A percentile compares a stretch with the other conserved stretches of the same genome.
These are phyloP conservation scores for Plectosphaerella plurivora DNA, from an alignment of 2,329 filamentous ascomycete species.

Conservation along the genomic window DNA sequence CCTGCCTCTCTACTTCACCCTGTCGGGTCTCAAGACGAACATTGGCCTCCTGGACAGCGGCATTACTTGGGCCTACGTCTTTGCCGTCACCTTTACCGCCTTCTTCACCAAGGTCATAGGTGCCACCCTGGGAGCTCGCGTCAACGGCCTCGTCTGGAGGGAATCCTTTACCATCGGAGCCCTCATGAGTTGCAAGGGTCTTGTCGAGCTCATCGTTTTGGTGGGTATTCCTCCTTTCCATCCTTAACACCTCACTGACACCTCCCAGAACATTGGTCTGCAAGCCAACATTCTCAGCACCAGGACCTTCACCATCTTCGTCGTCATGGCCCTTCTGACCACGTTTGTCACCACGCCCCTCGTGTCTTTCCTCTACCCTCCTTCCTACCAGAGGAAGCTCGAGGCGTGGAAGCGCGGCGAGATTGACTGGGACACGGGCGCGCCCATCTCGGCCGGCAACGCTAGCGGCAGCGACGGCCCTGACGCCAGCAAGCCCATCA, in stretches of 20 bases:
- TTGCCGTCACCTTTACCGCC: slow-evolving; percentile 71
- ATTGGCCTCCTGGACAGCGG: slow-evolving; percentile 71
- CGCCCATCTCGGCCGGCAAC: background rate
- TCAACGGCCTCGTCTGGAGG: slow-evolving; percentile 71
- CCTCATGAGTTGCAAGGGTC: slow-evolving; percentile 83
- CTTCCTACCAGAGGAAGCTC: slow-evolving; percentile 33
- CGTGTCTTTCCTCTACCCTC: slow-evolving; percentile 62
- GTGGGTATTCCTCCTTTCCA: slow-evolving; percentile 4
- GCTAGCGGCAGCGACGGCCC: slow-evolving; percentile 16
- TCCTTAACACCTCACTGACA: background rate
- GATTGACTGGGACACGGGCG: slow-evolving; percentile 62
- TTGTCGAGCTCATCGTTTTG: slow-evolving; percentile 79
- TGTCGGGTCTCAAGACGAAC: slow-evolving; percentile 76
- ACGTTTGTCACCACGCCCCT: slow-evolving; percentile 73
- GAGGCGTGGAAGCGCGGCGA: slow-evolving; percentile 60
- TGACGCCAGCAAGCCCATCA: slow-evolving; percentile 18
- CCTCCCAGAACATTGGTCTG: slow-evolving; percentile 53
- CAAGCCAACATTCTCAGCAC: slow-evolving; percentile 71
- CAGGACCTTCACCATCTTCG: slow-evolving; percentile 76
- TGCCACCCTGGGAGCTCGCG: slow-evolving; percentile 65
- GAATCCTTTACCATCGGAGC: slow-evolving; percentile 76
- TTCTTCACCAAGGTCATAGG: slow-evolving; percentile 74
- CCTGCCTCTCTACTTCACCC: slow-evolving; percentile 78
- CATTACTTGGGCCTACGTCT: slow-evolving; percentile 77
- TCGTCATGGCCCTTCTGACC: slow-evolving; percentile 76